Evolutionary conservation across 129 eudicot genomes (phyloP).

Genomic region (Smallanthus sonchifolius): DNA sequence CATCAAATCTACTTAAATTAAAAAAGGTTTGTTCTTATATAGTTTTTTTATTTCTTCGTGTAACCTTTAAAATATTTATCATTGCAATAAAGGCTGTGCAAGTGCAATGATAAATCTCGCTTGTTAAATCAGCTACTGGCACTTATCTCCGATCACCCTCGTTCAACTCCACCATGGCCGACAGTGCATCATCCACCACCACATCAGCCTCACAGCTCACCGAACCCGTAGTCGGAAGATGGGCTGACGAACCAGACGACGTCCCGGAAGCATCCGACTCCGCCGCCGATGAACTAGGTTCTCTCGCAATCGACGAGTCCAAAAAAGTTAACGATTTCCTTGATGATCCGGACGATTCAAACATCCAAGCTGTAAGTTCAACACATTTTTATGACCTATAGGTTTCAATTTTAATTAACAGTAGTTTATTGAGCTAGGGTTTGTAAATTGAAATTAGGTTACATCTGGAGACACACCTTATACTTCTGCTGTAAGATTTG

Average conservation of each 20-base stretch:
- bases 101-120: no score
- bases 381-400: neutral
- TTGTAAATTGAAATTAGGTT: slow-evolving; percentile 35
- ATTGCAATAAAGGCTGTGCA: no score
- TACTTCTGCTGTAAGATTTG: slow-evolving; percentile 67
- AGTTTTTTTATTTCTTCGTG: no score
- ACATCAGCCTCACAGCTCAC: neutral
- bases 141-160: neutral
- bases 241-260: slow-evolving; percentile 49
- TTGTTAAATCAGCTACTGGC: neutral
- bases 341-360: slow-evolving; percentile 70
- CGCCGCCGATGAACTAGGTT: slow-evolving; percentile 14
- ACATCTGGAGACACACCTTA: slow-evolving; percentile 71
- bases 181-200: slow-evolving; percentile 18
- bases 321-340: slow-evolving; percentile 32
- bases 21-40: no score
- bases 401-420: neutral
- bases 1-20: no score
- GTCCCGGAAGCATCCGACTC: neutral
- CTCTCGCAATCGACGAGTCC: slow-evolving; percentile 37
- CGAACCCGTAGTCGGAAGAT: slow-evolving; percentile 26
- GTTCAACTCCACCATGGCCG: slow-evolving; percentile 27
- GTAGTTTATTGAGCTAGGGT: neutral
- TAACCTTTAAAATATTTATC: no score
- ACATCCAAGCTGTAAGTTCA: slow-evolving; percentile 53